Base-by-base conservation (phyloP, 768 basidiomycete genomes). In the Russula abietina region DNA sequence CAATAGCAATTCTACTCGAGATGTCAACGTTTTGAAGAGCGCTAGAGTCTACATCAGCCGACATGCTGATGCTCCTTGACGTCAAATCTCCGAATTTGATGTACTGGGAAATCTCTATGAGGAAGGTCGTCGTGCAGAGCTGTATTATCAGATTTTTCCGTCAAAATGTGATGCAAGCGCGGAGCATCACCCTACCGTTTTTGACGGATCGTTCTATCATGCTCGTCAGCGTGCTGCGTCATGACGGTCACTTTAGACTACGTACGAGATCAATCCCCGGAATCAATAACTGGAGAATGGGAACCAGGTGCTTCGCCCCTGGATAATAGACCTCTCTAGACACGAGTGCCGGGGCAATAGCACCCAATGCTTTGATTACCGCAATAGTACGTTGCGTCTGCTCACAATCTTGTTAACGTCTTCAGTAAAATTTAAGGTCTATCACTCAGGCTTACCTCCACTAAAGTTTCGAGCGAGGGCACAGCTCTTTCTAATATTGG, bases 191-290 rank as follows among this genome's bases (percentile, higher is more conserved):
- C 77, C 67, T 75, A 88, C 87, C 65, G 88, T 91, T 75, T 91
- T 91, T 0, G 81, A 76, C 4, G 89, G 88, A 70, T 91, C 88
- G 68, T 91, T 90, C 87, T 89, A 48, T 39, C 65, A 48, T 26
- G 50, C 54, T 32, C 19, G 38, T 64, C 19, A 64, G 59, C 16
- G 33, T 24, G 43, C 32, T 16, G 11, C 33, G 19, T 60, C 24
- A 2, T 16, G 55, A 17, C 30, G n/a, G 14, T 24, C 22, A 36
- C 52, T 6, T 36, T 22, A 1, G 28, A 16, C 48, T 17, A 74
- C 84, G 59, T 72, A 88, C 88, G 65, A 94, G 78, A 75, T 95
- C 93, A 67, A 95, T 91, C 5, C 91, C 92, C 8, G 92, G 91
- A 55, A 93, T 81, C 24, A 92, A 79, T 22, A 94, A 78, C 59